These are phyloP conservation scores for Acer negundo DNA, from an alignment of 345 rosid species.

Conservation along the genomic window DNA sequence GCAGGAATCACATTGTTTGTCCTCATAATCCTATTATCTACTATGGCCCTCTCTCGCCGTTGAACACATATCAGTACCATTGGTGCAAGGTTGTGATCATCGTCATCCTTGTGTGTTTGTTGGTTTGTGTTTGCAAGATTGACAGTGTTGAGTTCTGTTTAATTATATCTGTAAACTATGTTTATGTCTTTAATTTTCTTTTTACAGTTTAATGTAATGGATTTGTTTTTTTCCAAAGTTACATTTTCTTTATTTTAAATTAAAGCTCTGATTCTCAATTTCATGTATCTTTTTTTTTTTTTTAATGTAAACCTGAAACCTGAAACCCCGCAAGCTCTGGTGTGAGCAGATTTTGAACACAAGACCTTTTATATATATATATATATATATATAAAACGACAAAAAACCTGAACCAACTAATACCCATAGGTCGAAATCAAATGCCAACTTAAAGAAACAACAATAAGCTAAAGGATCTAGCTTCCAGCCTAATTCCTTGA, in stretches of 20 bases:
- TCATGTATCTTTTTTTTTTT: too few species aligned
- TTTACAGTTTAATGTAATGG: neutral
- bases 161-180: too few species aligned
- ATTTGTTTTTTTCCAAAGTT: neutral
- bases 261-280: neutral
- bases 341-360: too few species aligned
- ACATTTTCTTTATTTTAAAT: neutral
- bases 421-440: too few species aligned
- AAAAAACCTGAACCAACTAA: too few species aligned
- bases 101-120: neutral
- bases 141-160: neutral
- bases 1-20: conserved; percentile 40
- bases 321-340: neutral
- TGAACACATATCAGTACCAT: conserved; percentile 15
- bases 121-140: conserved; percentile 14
- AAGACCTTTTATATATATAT: too few species aligned
- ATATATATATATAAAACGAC: too few species aligned
- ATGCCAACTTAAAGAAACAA: too few species aligned
- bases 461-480: too few species aligned
- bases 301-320: too few species aligned
- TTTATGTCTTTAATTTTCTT: neutral
- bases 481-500: too few species aligned
- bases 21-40: conserved; percentile 51
- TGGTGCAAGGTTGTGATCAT: neutral
- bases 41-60: conserved; percentile 55